A percentile compares a stretch with the other conserved stretches of the same genome.
These are phyloP conservation scores for Trametes elegans DNA, from an alignment of 768 basidiomycete species.

Conservation along the genomic window DNA sequence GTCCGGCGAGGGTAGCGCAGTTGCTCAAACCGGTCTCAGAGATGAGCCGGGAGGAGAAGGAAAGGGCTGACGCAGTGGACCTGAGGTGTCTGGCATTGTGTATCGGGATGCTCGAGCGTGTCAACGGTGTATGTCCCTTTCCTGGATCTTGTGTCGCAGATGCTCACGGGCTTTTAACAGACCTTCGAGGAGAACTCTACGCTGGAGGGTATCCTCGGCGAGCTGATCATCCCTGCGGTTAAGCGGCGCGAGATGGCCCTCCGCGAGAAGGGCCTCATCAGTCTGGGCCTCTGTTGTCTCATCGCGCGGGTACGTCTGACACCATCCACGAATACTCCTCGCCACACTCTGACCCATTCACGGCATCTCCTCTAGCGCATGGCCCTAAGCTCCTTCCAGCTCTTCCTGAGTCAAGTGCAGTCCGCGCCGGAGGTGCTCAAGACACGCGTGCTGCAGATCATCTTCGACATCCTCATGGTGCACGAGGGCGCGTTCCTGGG, in stretches of 20 bases:
- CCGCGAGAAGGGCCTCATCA: constrained; percentile 77
- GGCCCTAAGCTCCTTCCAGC: constrained; percentile 64
- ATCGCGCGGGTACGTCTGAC: constrained; percentile 60
- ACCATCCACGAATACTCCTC: not conserved
- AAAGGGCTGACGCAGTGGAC: constrained; percentile 61
- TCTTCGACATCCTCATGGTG: constrained; percentile 87
- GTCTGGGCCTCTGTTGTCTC: constrained; percentile 81
- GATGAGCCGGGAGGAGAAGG: constrained; percentile 59
- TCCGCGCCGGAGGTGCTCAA: constrained; percentile 62
- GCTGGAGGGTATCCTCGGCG: constrained; percentile 64
- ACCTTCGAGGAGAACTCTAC: constrained; percentile 68
- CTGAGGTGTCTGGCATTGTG: constrained; percentile 73
- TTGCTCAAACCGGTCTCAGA: constrained; percentile 37
- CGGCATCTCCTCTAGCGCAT: constrained; percentile 54
- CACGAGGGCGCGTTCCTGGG: constrained; percentile 68
- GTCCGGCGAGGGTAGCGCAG: constrained; percentile 13
- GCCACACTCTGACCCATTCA: not conserved
- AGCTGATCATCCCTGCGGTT: constrained; percentile 89
- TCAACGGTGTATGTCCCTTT: constrained; percentile 64
- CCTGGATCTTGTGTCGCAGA: not conserved
- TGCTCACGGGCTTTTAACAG: constrained; percentile 26
- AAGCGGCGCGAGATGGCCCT: constrained; percentile 81
- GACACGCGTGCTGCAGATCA: constrained; percentile 67
- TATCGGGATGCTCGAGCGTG: constrained; percentile 82
- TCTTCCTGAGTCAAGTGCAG: constrained; percentile 79